Conservation (phyloP, 208 protist genomes). For the Wallacemonas rigidus region DNA sequence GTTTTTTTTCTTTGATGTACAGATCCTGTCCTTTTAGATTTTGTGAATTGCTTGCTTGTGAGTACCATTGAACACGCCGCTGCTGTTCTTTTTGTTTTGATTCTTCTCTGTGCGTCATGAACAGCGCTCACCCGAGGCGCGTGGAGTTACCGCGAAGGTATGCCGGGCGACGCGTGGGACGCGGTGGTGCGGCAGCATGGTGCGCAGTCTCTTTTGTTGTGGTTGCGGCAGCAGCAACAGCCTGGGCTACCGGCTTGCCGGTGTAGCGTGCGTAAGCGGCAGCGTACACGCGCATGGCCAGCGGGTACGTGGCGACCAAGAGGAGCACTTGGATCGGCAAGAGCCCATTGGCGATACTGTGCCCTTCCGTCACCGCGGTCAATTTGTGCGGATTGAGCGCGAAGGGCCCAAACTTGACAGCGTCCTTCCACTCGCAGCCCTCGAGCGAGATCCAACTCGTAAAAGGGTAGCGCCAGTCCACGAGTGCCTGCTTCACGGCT, state of each 20-base stretch:
- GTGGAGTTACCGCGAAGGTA: constrained; percentile 22
- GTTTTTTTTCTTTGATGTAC: too few relatives aligned
- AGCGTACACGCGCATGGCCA: constrained; percentile 26
- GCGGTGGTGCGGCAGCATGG: not conserved
- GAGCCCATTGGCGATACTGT: constrained; percentile 68
- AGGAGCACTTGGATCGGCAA: constrained; percentile 65
- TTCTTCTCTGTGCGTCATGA: not conserved
- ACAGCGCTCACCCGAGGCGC: not conserved
- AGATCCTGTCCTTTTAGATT: too few relatives aligned
- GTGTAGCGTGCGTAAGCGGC: constrained; percentile 4
- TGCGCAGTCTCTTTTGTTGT: not conserved
- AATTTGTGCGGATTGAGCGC: constrained; percentile 56
- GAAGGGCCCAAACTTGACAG: constrained; percentile 38
- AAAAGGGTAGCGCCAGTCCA: constrained; percentile 53
- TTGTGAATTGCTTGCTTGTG: too few relatives aligned
- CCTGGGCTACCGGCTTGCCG: constrained; percentile 8
- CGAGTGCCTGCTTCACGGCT: constrained; percentile 33
- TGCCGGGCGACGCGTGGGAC: constrained; percentile 20
- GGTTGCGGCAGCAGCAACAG: not conserved
- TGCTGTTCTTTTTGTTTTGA: not conserved
- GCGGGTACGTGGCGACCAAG: constrained; percentile 44
- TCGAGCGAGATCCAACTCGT: constrained; percentile 49
- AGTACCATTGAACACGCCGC: too few relatives aligned
- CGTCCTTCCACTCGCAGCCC: constrained; percentile 43
- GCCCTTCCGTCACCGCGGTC: constrained; percentile 59